Base-by-base conservation (phyloP, 768 basidiomycete species). In the Pluteus cervinus region DNA sequence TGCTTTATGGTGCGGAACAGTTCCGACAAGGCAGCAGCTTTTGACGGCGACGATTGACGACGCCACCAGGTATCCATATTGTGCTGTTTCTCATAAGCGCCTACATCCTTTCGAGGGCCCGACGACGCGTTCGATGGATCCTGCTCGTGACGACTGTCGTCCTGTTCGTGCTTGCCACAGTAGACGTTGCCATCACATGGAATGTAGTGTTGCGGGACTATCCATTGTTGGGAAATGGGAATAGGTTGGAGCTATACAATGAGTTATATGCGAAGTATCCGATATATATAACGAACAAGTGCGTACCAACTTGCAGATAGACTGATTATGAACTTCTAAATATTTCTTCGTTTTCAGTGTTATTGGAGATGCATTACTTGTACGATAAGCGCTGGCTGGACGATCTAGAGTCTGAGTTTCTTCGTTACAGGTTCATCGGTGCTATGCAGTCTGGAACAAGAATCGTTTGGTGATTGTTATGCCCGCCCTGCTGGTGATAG, bases 381-480 rank as follows among this genome's bases (percentile, higher is more conserved):
- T 60, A 41, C 36, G 47, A 43, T 8, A 11, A 11, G 3, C 0
- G 2, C 15, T 8, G 10, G 4, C 2, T 33, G 24, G 5, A 20
- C 10, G 18, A 12, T 14, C 21, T 4, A 5, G 17, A 9, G 31
- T 23, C 4, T 2, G 20, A 24, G 8, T 29, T 33, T 37, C 24
- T 14, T 5, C 10, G 20, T 7, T 7, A 7, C 23, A 60, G 58
- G 46, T 57, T 7, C 36, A 49, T 25, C 53, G 56, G 18, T 57
- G 54, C 36, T 60, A 55, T 24, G 45, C 51, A 1, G 50, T 60
- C 9, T 60, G 56, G 55, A 41, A 41, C 5, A 44, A 39, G n/a
- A 47, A 49, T 10, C 54, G 46, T 33, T 21, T 41, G 7, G 36
- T 60, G 24, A 38, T 57, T 6, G 37, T 24, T 4, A 26, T 39